phyloP scores from a whole-genome alignment of 2,329 filamentous ascomycete species.

The Fusarium illudens region DNA sequence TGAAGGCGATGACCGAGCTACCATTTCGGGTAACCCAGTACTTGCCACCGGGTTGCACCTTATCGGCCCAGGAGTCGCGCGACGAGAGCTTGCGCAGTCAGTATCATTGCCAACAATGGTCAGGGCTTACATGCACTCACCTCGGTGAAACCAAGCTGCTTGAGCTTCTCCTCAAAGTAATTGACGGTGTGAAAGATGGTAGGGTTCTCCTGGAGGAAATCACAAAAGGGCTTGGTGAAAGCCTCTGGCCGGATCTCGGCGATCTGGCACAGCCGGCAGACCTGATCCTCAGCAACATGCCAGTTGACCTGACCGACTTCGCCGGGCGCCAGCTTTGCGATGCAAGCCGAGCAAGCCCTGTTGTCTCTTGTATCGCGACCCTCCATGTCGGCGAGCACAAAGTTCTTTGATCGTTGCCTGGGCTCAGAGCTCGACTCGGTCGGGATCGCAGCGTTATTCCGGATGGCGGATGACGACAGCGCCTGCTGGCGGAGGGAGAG shows the following conservation, averaged over 20 bases:
- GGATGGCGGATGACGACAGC: conserved; percentile 39
- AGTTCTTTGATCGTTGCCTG: conserved; percentile 50
- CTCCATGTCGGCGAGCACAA: conserved; percentile 57
- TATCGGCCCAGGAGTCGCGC: conserved; percentile 77
- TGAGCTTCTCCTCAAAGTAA: conserved; percentile 77
- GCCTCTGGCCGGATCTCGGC: conserved; percentile 62
- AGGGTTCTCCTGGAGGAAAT: conserved; percentile 89
- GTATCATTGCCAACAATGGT: not conserved
- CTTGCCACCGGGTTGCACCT: conserved; percentile 81
- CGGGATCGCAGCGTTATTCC: conserved; percentile 42
- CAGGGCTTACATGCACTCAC: conserved; percentile 50
- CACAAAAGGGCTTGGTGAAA: conserved; percentile 84
- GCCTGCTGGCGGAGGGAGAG: conserved; percentile 56
- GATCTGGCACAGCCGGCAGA: conserved; percentile 51
- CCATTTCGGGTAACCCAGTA: conserved; percentile 91
- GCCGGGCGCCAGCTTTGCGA: conserved; percentile 45
- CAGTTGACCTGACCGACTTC: conserved; percentile 47
- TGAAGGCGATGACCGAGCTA: conserved; percentile 85
- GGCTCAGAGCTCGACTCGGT: conserved; percentile 27
- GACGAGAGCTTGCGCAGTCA: conserved; percentile 68
- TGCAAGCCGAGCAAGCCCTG: conserved; percentile 51
- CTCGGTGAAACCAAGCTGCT: conserved; percentile 75
- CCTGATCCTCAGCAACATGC: conserved; percentile 36
- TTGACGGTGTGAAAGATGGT: conserved; percentile 92
- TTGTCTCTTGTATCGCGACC: conserved; percentile 46